These are phyloP conservation scores for Penicillium janthinellum DNA, from an alignment of 2,329 filamentous ascomycete genomes.

Conservation along the genomic window DNA sequence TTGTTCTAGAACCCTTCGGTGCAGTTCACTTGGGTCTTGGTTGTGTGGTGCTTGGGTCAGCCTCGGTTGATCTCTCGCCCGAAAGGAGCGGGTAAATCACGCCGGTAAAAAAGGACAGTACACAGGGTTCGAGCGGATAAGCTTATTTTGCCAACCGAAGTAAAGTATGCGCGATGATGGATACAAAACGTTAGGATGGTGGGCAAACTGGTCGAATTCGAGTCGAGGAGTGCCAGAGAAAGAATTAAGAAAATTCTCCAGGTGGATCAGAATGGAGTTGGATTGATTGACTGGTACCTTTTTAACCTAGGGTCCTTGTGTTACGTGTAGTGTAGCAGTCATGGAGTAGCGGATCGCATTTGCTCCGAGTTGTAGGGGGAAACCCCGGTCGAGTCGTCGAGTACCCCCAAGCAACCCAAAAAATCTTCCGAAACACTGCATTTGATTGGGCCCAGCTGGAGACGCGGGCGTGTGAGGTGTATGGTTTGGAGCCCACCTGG, in stretches of 20 bases:
- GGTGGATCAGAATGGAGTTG: background rate
- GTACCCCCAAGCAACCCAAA: background rate
- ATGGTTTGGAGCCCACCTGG: too few species aligned
- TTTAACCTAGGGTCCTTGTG: too few species aligned
- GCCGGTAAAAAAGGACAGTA: background rate
- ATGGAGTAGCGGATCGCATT: background rate
- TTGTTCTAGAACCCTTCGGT: background rate
- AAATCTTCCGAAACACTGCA: background rate
- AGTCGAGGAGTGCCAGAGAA: background rate
- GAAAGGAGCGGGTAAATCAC: background rate
- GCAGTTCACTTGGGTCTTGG: background rate
- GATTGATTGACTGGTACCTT: too few species aligned
- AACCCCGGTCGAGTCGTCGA: background rate
- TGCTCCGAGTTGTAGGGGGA: background rate
- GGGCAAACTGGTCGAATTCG: background rate
- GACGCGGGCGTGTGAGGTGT: background rate
- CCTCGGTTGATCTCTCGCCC: slow-evolving; percentile 5
- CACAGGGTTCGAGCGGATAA: slow-evolving; percentile 3
- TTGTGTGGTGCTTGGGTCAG: background rate
- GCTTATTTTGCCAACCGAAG: background rate
- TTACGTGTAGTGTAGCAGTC: too few species aligned
- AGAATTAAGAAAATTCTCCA: background rate
- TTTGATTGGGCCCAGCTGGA: background rate
- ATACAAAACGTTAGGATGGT: background rate
- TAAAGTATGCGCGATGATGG: background rate